phyloP scores from a whole-genome alignment of 2,329 filamentous ascomycete species.

The Ceratocystiopsis minuta region DNA sequence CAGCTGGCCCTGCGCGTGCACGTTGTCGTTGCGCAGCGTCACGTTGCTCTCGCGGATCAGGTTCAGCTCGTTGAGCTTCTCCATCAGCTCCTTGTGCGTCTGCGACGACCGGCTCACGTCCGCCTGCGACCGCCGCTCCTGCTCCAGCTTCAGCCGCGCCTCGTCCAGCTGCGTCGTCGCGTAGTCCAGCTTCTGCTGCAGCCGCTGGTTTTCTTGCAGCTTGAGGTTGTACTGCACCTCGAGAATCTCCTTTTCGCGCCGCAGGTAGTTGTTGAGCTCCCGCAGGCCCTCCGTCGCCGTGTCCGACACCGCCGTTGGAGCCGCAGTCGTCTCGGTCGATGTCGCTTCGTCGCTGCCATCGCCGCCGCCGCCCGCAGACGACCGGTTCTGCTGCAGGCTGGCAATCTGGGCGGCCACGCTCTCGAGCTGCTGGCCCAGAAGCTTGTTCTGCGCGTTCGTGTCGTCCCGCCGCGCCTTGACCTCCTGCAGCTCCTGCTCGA shows the following conservation, averaged over 20 bases:
- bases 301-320: constrained; percentile 15
- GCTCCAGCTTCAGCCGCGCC: constrained; percentile 69
- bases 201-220: constrained; percentile 67
- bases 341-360: constrained; percentile 26
- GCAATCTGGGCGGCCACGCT: constrained; percentile 63
- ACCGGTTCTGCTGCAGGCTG: constrained; percentile 58
- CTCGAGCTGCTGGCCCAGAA: constrained; percentile 80
- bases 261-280: constrained; percentile 79
- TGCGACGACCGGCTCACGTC: constrained; percentile 57
- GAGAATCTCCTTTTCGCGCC: constrained; percentile 91
- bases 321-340: constrained; percentile 22
- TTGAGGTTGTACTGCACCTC: constrained; percentile 93
- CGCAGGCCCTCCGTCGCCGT: constrained; percentile 58
- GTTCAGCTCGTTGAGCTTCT: constrained; percentile 90
- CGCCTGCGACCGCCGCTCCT: constrained; percentile 62
- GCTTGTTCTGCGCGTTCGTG: constrained; percentile 71
- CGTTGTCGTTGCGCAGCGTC: constrained; percentile 72
- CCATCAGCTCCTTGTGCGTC: constrained; percentile 78
- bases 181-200: constrained; percentile 82
- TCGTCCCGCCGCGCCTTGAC: constrained; percentile 66
- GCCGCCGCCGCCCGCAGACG: constrained; percentile 21
- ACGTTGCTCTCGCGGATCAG: constrained; percentile 89
- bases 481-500: constrained; percentile 71
- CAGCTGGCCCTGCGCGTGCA: constrained; percentile 59
- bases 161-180: constrained; percentile 78